Percentiles rank a stretch among this genome's conserved stretches.
phyloP scores from a whole-genome alignment of 352 stramenopile genomes.

The Phytophthora syringae region DNA sequence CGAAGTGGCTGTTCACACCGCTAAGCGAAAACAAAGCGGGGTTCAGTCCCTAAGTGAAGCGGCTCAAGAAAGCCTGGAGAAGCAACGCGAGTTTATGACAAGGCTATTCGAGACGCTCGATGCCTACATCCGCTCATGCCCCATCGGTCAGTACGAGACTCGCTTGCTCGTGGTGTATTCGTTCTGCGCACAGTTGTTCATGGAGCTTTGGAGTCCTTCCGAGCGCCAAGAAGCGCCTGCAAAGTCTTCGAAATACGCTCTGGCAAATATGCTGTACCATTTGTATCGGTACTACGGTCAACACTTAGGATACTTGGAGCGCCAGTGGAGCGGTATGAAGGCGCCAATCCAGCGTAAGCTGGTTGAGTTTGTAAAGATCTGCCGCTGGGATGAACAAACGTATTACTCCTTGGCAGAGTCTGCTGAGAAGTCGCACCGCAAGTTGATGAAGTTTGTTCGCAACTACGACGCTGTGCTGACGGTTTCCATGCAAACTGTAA shows the following conservation, averaged over 20 bases:
- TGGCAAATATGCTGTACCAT: conserved; percentile 92
- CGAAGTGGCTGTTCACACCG: conserved; percentile 67
- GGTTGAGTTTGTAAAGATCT: conserved; percentile 98
- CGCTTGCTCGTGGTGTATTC: conserved; percentile 91
- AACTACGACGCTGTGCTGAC: conserved; percentile 90
- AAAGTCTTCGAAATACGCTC: conserved; percentile 48
- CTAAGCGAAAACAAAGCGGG: conserved; percentile 24
- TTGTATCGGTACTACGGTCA: conserved; percentile 97
- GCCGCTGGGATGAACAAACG: conserved; percentile 99
- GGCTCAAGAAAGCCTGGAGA: conserved; percentile 30
- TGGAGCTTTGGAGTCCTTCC: conserved; percentile 64
- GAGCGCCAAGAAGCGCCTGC: conserved; percentile 7
- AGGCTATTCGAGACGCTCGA: conserved; percentile 92
- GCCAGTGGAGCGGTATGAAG: conserved; percentile 88
- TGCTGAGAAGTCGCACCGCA: conserved; percentile 97
- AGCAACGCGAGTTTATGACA: conserved; percentile 74
- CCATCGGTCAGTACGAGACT: conserved; percentile 92
- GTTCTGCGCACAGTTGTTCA: conserved; percentile 87
- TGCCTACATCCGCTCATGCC: conserved; percentile 89
- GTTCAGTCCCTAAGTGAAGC: conserved; percentile 20
- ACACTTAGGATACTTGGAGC: conserved; percentile 83
- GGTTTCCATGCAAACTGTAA: conserved; percentile 86
- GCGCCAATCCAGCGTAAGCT: conserved; percentile 97
- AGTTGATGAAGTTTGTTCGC: conserved; percentile 97
- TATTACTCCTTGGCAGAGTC: conserved; percentile 99